Conservation (phyloP, 371 early-diverging fungal species). For the Syncephalastrum racemosum region DNA sequence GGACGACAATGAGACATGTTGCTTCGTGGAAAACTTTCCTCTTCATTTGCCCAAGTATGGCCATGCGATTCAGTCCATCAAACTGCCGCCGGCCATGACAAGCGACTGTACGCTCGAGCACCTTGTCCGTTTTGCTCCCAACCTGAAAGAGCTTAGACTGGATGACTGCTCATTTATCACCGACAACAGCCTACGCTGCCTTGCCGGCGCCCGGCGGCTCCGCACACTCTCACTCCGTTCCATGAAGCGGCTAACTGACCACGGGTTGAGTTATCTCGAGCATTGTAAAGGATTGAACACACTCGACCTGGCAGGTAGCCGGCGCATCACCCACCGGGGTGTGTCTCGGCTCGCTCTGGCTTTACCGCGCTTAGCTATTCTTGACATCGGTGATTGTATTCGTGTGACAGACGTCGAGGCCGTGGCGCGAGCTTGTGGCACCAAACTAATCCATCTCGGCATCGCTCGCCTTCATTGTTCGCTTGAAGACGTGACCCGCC, state of each 20-base stretch:
- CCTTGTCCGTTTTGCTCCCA: conserved; percentile 24
- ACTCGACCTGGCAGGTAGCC: conserved; percentile 1
- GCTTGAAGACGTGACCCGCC: too few relatives aligned
- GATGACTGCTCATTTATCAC: conserved; percentile 34
- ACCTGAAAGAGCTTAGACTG: conserved; percentile 22
- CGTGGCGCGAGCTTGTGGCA: conserved; percentile 12
- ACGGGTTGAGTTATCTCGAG: not conserved
- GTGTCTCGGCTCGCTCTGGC: conserved; percentile 1
- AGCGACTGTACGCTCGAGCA: conserved; percentile 31
- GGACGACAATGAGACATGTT: too few relatives aligned
- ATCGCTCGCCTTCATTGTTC: conserved; percentile 3
- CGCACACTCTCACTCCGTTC: not conserved
- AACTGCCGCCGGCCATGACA: conserved; percentile 19
- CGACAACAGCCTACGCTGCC: conserved; percentile 22
- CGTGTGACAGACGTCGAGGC: conserved; percentile 5
- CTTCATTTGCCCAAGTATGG: conserved; percentile 31
- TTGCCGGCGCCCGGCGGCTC: conserved; percentile 10
- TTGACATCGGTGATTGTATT: conserved; percentile 10
- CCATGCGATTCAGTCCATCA: conserved; percentile 22
- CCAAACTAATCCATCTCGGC: conserved; percentile 2
- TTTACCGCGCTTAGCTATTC: not conserved
- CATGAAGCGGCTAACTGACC: not conserved
- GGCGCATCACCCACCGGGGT: conserved; percentile 3
- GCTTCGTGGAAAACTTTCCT: conserved; percentile 15
- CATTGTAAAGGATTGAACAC: not conserved